A percentile compares a stretch with the other conserved stretches of the same genome.
phyloP scores from a whole-genome alignment of 75 land plant species.

The Cupressus sempervirens region DNA sequence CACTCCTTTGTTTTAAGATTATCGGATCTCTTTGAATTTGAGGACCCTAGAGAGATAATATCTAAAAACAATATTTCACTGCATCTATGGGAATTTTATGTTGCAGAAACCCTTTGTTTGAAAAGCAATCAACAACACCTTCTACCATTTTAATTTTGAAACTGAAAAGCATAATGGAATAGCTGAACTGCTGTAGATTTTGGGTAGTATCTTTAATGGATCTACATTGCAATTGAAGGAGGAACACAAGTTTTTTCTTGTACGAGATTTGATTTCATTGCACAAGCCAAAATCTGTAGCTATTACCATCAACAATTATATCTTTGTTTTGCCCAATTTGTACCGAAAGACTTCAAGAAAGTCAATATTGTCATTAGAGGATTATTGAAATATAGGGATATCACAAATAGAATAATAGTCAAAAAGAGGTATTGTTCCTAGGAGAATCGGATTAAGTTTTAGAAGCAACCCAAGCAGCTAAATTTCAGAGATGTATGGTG shows the following conservation, averaged over 20 bases:
- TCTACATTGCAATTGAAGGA: slow-evolving; percentile 87
- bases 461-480: slow-evolving; percentile 70
- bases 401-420: slow-evolving; percentile 84
- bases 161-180: slow-evolving; percentile 94
- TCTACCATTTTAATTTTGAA: slow-evolving; percentile 83
- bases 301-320: slow-evolving; percentile 84
- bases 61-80: slow-evolving; percentile 79
- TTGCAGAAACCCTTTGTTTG: slow-evolving; percentile 85
- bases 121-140: slow-evolving; percentile 86
- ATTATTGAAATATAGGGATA: slow-evolving; percentile 77
- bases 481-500: slow-evolving; percentile 55
- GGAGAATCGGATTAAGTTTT: slow-evolving; percentile 85
- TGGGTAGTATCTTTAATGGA: slow-evolving; percentile 90
- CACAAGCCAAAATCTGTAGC: slow-evolving; percentile 80
- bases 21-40: slow-evolving; percentile 82
- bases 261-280: slow-evolving; percentile 73
- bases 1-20: slow-evolving; percentile 79
- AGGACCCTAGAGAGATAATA: slow-evolving; percentile 92
- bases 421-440: slow-evolving; percentile 80
- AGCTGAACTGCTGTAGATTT: slow-evolving; percentile 87
- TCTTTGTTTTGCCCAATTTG: slow-evolving; percentile 84
- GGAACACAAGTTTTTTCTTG: slow-evolving; percentile 82
- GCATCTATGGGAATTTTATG: slow-evolving; percentile 86
- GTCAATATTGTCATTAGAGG: slow-evolving; percentile 87
- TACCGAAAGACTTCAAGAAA: slow-evolving; percentile 88